A percentile compares a stretch with the other conserved stretches of the same genome.
Conservation (phyloP, 495 filamentous ascomycete species). For the Rhypophila decipiens region DNA sequence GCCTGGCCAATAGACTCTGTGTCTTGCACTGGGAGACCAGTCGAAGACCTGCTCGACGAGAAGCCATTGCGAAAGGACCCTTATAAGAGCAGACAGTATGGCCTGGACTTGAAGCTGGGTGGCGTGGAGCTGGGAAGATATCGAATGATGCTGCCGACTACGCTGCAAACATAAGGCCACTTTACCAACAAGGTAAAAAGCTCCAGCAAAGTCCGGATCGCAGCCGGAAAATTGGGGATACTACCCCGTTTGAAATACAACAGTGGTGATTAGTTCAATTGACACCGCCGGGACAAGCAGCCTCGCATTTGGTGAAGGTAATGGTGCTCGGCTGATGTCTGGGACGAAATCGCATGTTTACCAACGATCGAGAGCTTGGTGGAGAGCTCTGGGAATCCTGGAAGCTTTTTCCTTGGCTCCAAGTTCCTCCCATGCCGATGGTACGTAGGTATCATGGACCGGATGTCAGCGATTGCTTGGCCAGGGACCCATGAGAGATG, state of each 20-base stretch:
- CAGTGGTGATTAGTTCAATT: background rate
- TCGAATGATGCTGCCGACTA: constrained; percentile 21
- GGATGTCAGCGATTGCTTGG: too few relatives aligned
- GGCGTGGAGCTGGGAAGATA: constrained; percentile 6
- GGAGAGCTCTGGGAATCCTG: background rate
- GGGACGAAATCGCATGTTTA: constrained; percentile 22
- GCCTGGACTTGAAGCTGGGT: background rate
- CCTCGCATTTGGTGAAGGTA: background rate
- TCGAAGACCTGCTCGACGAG: constrained; percentile 14
- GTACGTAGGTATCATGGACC: too few relatives aligned
- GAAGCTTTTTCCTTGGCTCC: too few relatives aligned
- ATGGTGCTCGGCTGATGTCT: constrained; percentile 17
- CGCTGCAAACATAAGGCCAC: constrained; percentile 25
- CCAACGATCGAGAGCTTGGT: constrained; percentile 1
- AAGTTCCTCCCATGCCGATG: too few relatives aligned
- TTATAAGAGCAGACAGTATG: constrained; percentile 11
- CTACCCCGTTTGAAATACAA: background rate
- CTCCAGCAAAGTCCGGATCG: constrained; percentile 7
- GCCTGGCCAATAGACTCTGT: constrained; percentile 11
- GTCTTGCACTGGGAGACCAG: constrained; percentile 21
- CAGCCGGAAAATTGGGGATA: constrained; percentile 2
- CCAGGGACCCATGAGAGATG: too few relatives aligned
- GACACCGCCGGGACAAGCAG: too few relatives aligned
- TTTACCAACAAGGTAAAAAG: constrained; percentile 9
- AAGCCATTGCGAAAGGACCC: constrained; percentile 17